Evolutionary conservation across 805 yeast species (phyloP), one percentile per base, ranked within the genome.

Genomic region (Pichia rugopelliculosa): DNA sequence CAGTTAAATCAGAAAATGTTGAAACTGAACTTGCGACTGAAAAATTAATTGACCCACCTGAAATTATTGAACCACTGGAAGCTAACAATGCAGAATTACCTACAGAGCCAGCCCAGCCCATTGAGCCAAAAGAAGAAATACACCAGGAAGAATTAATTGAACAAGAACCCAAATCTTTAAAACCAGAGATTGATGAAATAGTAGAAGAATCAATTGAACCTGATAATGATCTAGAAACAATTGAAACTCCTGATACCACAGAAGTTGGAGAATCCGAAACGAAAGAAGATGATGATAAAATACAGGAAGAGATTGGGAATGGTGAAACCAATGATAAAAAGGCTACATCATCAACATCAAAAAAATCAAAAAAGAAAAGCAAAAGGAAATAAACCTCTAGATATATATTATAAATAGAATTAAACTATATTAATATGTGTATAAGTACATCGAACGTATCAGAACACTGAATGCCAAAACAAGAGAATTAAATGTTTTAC

Each of bases 261-360:
- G 50, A 42, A 42, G 12, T 13, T 64, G 55, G 66, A 64, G 51
- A 67, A 64, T 45, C 64, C 61, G 39, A 66, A 61, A 25, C 59
- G 58, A 39, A 64, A 59, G 44, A 66, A 66, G 43, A 62, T 61
- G 46, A 67, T 59, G 34, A 40, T 40, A 41, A 42, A 34, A 36
- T n/a, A n/a, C n/a, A n/a, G n/a, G n/a, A n/a, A n/a, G n/a, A n/a
- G n/a, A n/a, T n/a, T n/a, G n/a, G n/a, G n/a, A n/a, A n/a, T n/a
- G n/a, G n/a, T n/a, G n/a, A n/a, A n/a, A n/a, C n/a, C n/a, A n/a
- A n/a, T n/a, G n/a, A n/a, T n/a, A n/a, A n/a, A n/a, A n/a, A n/a
- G 3, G 5, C 34, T 15, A 30, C 17, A 5, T 15, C 34, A 30
- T 30, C 34, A 30, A 30, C 34, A 30, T 30, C 34, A 4, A 30